These are phyloP conservation scores for Phytophthora ohioensis DNA, from an alignment of 352 stramenopile species.

Conservation along the genomic window DNA sequence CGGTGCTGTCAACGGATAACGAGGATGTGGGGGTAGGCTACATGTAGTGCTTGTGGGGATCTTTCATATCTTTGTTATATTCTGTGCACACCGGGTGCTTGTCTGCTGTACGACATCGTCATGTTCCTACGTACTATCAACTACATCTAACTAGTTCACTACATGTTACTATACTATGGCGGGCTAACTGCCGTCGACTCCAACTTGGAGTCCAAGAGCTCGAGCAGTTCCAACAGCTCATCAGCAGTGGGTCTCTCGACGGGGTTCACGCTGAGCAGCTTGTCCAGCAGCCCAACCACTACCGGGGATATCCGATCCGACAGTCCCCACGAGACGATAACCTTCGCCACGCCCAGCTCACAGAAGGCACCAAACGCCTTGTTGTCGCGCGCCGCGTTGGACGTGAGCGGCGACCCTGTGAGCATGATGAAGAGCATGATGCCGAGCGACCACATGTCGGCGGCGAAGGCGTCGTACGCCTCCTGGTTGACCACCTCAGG, in stretches of 20 bases:
- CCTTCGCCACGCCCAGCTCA: slow-evolving; percentile 52
- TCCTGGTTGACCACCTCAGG: slow-evolving; percentile 46
- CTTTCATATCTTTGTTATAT: neutral
- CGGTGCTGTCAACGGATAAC: too few relatives aligned
- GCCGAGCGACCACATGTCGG: slow-evolving; percentile 73
- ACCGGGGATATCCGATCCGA: slow-evolving; percentile 25
- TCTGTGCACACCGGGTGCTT: neutral
- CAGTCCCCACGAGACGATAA: slow-evolving; percentile 62
- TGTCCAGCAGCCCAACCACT: slow-evolving; percentile 12
- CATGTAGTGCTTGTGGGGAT: too few relatives aligned
- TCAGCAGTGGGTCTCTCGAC: slow-evolving; percentile 14
- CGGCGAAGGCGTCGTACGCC: slow-evolving; percentile 35
- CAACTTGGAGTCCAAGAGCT: neutral
- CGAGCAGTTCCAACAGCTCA: slow-evolving; percentile 35
- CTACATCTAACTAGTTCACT: neutral
- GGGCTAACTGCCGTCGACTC: too few relatives aligned
- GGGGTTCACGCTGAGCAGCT: slow-evolving; percentile 13
- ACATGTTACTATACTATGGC: neutral
- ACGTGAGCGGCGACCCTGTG: slow-evolving; percentile 53
- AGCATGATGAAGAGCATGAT: slow-evolving; percentile 77
- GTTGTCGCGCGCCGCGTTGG: slow-evolving; percentile 39
- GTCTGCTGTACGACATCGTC: neutral
- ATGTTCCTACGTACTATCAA: neutral
- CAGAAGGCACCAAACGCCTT: slow-evolving; percentile 46
- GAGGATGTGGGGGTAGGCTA: too few relatives aligned